Evolutionary conservation across 345 rosid genomes (phyloP).

Genomic region (Schrenkiella parvula): DNA sequence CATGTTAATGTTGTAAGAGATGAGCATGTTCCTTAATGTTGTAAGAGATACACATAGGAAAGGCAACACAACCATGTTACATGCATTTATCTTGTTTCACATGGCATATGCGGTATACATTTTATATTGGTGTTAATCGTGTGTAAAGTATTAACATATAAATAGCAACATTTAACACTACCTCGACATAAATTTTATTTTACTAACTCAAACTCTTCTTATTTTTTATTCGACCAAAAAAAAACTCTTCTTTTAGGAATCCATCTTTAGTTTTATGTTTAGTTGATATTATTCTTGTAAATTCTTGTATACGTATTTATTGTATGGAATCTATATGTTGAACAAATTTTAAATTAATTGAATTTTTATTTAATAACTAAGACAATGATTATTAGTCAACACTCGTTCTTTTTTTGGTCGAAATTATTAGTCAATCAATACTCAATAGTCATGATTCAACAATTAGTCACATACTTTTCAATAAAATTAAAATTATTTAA

Average conservation of each 20-base stretch:
- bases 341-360: neutral
- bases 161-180: neutral
- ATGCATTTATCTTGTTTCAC: slow-evolving; percentile 1
- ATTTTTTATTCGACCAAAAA: no score
- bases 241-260: neutral
- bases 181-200: neutral
- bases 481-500: no score
- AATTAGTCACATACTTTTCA: no score
- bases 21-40: slow-evolving; percentile 14
- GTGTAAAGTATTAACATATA: neutral
- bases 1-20: neutral
- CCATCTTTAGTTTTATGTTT: neutral
- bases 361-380: no score
- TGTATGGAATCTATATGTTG: neutral
- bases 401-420: neutral
- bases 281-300: neutral
- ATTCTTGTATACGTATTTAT: neutral
- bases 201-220: neutral
- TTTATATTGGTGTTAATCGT: neutral
- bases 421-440: neutral
- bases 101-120: neutral
- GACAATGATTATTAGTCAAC: neutral
- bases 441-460: neutral
- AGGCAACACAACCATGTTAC: neutral
- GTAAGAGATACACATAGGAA: neutral